Evolutionary conservation across 2,329 filamentous ascomycete species (phyloP).

Genomic region (Botryotinia narcissicola): DNA sequence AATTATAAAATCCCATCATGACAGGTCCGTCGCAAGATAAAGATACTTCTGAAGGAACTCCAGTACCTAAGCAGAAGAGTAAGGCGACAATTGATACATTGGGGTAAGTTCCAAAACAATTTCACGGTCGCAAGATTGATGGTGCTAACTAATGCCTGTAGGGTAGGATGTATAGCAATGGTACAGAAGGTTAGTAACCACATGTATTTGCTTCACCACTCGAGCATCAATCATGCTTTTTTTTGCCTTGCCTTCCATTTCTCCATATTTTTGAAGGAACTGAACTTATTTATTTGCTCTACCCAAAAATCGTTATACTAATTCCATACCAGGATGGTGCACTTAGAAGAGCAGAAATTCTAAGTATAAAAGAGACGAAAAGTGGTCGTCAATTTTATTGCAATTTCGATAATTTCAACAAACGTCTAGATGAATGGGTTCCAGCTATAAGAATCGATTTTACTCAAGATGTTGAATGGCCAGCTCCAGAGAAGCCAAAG

Average conservation of each 20-base stretch:
- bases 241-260: background rate
- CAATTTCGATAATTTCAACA: slow-evolving; percentile 39
- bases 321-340: slow-evolving; percentile 64
- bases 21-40: slow-evolving; percentile 47
- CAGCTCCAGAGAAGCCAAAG: slow-evolving; percentile 75
- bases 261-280: background rate
- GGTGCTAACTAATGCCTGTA: slow-evolving; percentile 28
- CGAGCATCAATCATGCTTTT: background rate
- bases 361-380: slow-evolving; percentile 90
- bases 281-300: slow-evolving; percentile 17
- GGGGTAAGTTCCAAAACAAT: slow-evolving; percentile 51
- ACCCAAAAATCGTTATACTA: slow-evolving; percentile 25
- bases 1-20: slow-evolving; percentile 47
- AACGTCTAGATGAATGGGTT: slow-evolving; percentile 70
- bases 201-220: background rate
- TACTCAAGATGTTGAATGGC: slow-evolving; percentile 91
- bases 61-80: slow-evolving; percentile 65
- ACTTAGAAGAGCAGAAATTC: slow-evolving; percentile 86
- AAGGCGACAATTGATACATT: slow-evolving; percentile 83
- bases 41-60: slow-evolving; percentile 50
- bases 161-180: slow-evolving; percentile 40
- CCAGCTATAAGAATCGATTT: slow-evolving; percentile 80
- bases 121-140: slow-evolving; percentile 17
- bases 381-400: slow-evolving; percentile 59
- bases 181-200: slow-evolving; percentile 37